Conservation (phyloP, 2,329 filamentous ascomycete species). For the Emergomyces orientalis region DNA sequence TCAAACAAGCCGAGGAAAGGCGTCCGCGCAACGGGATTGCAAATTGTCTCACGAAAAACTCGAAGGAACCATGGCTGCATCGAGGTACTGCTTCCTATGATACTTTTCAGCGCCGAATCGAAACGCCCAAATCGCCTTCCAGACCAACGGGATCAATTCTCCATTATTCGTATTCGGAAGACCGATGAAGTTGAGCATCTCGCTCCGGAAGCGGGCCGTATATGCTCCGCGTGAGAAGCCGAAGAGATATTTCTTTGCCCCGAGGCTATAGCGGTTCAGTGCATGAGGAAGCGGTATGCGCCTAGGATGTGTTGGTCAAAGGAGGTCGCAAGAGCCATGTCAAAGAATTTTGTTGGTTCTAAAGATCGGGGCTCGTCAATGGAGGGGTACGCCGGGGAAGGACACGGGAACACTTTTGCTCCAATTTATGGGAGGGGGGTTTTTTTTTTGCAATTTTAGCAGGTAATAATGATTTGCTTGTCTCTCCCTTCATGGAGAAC, state of each 20-base stretch:
- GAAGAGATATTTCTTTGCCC: constrained; percentile 45
- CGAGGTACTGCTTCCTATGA: constrained; percentile 9
- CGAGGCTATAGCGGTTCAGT: constrained; percentile 43
- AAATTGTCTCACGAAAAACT: constrained; percentile 42
- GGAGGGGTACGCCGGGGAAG: background rate
- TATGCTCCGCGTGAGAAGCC: constrained; percentile 46
- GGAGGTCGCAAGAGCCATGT: constrained; percentile 12
- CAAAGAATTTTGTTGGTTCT: background rate
- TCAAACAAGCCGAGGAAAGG: constrained; percentile 48
- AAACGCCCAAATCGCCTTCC: constrained; percentile 16
- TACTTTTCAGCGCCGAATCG: constrained; percentile 20
- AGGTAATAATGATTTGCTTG: background rate
- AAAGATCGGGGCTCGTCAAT: background rate
- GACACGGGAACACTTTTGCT: background rate
- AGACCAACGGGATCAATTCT: constrained; percentile 35
- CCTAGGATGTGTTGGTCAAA: constrained; percentile 45
- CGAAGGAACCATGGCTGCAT: constrained; percentile 22
- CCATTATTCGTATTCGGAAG: constrained; percentile 44
- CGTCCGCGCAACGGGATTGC: constrained; percentile 36
- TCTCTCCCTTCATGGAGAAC: background rate
- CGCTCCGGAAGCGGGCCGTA: constrained; percentile 43
- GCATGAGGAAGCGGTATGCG: constrained; percentile 47
- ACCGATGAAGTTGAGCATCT: constrained; percentile 42
- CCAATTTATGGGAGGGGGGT: too few species aligned
- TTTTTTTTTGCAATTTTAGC: background rate